Evolutionary conservation across 768 basidiomycete genomes (phyloP).

Genomic region (Tylopilus intermedius): DNA sequence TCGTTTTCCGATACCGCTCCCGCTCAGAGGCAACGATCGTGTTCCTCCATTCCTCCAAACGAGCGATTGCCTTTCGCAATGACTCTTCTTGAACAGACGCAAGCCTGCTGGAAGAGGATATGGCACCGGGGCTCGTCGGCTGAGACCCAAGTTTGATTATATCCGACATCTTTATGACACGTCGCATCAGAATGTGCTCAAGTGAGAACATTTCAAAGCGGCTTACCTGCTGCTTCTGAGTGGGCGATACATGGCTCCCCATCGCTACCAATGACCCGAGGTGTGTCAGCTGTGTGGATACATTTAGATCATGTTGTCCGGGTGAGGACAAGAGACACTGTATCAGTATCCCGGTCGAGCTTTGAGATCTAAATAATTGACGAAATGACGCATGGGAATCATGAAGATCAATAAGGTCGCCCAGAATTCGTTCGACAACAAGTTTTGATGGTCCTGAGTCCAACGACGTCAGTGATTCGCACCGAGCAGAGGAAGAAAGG

Average conservation of each 20-base stretch:
- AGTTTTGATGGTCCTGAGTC: slow-evolving; percentile 20
- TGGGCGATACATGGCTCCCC: slow-evolving; percentile 53
- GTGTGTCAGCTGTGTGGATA: slow-evolving; percentile 68
- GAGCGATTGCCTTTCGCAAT: slow-evolving; percentile 55
- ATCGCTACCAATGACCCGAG: slow-evolving; percentile 64
- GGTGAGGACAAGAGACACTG: slow-evolving; percentile 53
- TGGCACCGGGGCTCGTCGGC: not conserved
- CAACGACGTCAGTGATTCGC: not conserved
- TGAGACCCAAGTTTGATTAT: slow-evolving; percentile 38
- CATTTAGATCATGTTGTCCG: slow-evolving; percentile 7
- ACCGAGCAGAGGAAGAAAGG: not conserved
- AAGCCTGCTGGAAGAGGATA: slow-evolving; percentile 13
- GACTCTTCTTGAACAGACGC: slow-evolving; percentile 30
- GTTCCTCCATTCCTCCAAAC: slow-evolving; percentile 70
- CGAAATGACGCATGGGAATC: slow-evolving; percentile 61
- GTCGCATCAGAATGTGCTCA: slow-evolving; percentile 2
- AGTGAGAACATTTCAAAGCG: not conserved
- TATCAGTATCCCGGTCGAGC: slow-evolving; percentile 61
- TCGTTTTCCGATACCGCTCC: slow-evolving; percentile 65
- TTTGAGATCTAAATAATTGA: slow-evolving; percentile 67
- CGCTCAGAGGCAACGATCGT: slow-evolving; percentile 63
- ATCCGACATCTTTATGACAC: slow-evolving; percentile 48
- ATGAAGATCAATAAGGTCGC: slow-evolving; percentile 67
- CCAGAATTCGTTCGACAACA: slow-evolving; percentile 40
- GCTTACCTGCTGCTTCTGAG: slow-evolving; percentile 70